Percentiles rank a stretch among this genome's conserved stretches.
Evolutionary conservation across 306 rosid species (phyloP).

Genomic region (Vigna trinervia): DNA sequence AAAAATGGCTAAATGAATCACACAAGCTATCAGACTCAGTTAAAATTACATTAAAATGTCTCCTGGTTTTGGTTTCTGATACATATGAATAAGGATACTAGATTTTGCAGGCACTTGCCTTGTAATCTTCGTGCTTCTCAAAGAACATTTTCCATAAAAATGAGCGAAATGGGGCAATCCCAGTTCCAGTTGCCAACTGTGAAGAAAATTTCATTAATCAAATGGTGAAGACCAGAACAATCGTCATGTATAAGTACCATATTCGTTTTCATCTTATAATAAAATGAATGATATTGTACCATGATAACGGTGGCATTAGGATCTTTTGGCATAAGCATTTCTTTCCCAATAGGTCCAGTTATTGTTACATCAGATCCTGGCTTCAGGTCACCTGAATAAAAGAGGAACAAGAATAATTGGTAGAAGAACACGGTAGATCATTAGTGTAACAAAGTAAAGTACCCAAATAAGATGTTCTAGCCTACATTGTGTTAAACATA

Average conservation of each 20-base stretch:
- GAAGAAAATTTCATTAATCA: conserved; percentile 32
- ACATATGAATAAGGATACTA: not conserved
- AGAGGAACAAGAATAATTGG: conserved; percentile 3
- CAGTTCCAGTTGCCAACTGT: conserved; percentile 94
- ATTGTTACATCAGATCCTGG: conserved; percentile 78
- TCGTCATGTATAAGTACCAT: not conserved
- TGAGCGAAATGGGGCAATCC: conserved; percentile 89
- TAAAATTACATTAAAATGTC: too few species aligned
- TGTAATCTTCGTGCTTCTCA: conserved; percentile 84
- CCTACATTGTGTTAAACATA: not conserved
- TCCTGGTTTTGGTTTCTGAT: conserved; percentile 17
- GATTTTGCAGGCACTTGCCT: conserved; percentile 48
- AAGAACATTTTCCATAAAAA: conserved; percentile 92
- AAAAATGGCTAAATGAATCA: not conserved
- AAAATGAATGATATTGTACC: conserved; percentile 52
- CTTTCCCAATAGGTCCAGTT: conserved; percentile 92
- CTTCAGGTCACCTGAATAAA: conserved; percentile 77
- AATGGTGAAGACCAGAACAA: conserved; percentile 15
- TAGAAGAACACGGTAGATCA: not conserved
- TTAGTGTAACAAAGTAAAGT: not conserved
- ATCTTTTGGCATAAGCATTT: conserved; percentile 96
- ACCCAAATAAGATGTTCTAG: not conserved
- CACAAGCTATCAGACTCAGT: too few species aligned
- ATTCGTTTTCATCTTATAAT: not conserved
- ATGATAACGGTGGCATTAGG: conserved; percentile 80